Base-by-base conservation (phyloP, 2,329 filamentous ascomycete species). In the Fusarium buharicum region DNA sequence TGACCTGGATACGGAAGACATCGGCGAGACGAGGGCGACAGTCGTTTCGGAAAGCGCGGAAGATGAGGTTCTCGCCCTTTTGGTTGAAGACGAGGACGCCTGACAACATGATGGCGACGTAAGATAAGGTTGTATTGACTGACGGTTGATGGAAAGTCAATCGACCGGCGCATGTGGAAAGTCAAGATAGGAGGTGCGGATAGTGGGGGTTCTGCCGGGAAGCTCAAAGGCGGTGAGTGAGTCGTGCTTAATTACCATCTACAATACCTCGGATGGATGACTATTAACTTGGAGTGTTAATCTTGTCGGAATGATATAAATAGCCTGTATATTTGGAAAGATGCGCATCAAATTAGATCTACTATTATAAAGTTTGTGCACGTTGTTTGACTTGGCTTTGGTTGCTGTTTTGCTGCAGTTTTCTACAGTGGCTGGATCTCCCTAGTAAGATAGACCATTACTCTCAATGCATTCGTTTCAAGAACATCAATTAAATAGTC, bases 1-100 rank as follows among this genome's bases (percentile, higher is more conserved):
- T 98, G 80, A 99, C 94, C 76, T 99, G 95, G 77, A 99, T 99
- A 78, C 95, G 93, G 80, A 99, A 99, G 81, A 99, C 94, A 76
- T 99, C 95, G 80, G 95, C 95, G 66, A 99, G 90, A 49, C 95
- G 92, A 51, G 95, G 95, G 54, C 96, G 92, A 80, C 95, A 98
- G 81, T 99, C 96, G 77, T 97, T 97, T 74, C 95, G 93, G 80
- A 99, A 99, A 72, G 95, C 93, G 74, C 95, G 92, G 82, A 99
- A 97, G 78, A 99, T 99, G 74, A 99, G 91, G 79, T 99, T 97
- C 82, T 99, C 95, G 80, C 95, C 95, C 81, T 99, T 99, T 78
- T 99, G 95, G 71, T 99, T 99, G 85, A 99, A 99, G 70, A 99
- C 89, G 69, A 99, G 88, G 73, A 99, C 94, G 58, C 95, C 95